Percentiles rank a stretch among this genome's conserved stretches.
These are phyloP conservation scores for Maudiozyma bulderi DNA, from an alignment of 805 yeast species.

Conservation along the genomic window DNA sequence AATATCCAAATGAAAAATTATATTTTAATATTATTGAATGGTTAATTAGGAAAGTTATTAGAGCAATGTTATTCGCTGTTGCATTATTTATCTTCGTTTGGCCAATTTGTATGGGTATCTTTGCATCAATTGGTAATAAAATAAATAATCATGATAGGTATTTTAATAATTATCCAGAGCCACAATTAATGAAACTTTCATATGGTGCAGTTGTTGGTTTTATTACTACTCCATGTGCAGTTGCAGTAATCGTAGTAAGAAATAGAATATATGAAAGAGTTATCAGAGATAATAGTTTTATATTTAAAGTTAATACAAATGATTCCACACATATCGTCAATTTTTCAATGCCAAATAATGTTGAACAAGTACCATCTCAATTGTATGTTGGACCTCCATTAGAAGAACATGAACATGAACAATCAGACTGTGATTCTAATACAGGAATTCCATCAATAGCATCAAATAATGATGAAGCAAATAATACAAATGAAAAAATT, in stretches of 20 bases:
- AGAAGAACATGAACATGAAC: too few species aligned
- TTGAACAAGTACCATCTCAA: not conserved
- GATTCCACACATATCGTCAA: not conserved
- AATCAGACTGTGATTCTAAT: not conserved
- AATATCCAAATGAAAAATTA: slow-evolving; percentile 7
- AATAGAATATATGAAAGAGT: slow-evolving; percentile 6
- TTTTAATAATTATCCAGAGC: slow-evolving; percentile 14
- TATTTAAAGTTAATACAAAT: not conserved
- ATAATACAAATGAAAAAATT: not conserved
- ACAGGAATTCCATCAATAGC: not conserved
- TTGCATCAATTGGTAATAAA: slow-evolving; percentile 15
- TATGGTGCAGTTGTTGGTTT: slow-evolving; percentile 15
- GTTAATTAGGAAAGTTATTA: slow-evolving; percentile 10
- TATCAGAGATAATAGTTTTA: not conserved
- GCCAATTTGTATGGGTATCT: slow-evolving; percentile 22
- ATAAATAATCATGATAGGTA: slow-evolving; percentile 12
- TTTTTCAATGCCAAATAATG: not conserved
- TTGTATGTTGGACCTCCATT: not conserved
- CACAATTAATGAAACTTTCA: slow-evolving; percentile 17
- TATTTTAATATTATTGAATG: slow-evolving; percentile 11
- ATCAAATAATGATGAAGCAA: not conserved
- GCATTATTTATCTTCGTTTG: slow-evolving; percentile 15
- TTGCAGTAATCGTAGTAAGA: slow-evolving; percentile 12
- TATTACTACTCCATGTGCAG: slow-evolving; percentile 12
- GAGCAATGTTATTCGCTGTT: slow-evolving; percentile 10